Conservation (phyloP, 495 filamentous ascomycete genomes). For the Bombardia bombarda region DNA sequence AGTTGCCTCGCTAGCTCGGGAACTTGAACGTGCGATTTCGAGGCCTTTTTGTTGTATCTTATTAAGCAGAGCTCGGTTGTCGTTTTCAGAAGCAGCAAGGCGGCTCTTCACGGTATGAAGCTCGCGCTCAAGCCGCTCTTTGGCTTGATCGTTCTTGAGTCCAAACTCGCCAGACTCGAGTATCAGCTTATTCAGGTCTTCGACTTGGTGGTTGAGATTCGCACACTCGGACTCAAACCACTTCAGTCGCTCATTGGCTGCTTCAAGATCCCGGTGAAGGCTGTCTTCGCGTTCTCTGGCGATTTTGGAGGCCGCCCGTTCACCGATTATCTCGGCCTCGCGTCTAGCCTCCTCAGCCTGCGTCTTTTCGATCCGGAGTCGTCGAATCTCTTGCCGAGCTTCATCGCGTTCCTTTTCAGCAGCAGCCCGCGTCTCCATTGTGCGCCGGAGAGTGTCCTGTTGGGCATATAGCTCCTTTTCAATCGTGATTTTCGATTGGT, state of each 20-base stretch:
- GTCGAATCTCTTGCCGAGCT: conserved; percentile 74
- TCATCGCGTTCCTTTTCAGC: conserved; percentile 86
- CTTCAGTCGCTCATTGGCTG: conserved; percentile 57
- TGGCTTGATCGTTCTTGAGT: conserved; percentile 80
- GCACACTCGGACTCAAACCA: conserved; percentile 70
- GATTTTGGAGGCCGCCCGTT: conserved; percentile 67
- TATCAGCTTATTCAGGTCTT: conserved; percentile 75
- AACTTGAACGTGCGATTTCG: conserved; percentile 86
- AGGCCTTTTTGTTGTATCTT: conserved; percentile 97
- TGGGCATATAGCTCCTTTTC: conserved; percentile 99
- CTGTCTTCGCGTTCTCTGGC: conserved; percentile 77
- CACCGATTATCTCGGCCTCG: conserved; percentile 70
- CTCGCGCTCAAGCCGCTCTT: conserved; percentile 86
- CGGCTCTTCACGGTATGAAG: conserved; percentile 89
- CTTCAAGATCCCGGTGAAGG: conserved; percentile 70
- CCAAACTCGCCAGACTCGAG: conserved; percentile 83
- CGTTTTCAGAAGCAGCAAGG: conserved; percentile 88
- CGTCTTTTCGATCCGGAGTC: conserved; percentile 71
- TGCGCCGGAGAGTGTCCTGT: conserved; percentile 84
- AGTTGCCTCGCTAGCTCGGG: conserved; percentile 76
- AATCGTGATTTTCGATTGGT: conserved; percentile 92
- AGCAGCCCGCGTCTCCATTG: conserved; percentile 67
- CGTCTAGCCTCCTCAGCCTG: conserved; percentile 78
- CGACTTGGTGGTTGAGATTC: conserved; percentile 64
- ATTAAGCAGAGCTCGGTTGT: conserved; percentile 90